These are phyloP conservation scores for Tetrapisispora fleetii DNA, from an alignment of 805 yeast genomes.

Conservation along the genomic window DNA sequence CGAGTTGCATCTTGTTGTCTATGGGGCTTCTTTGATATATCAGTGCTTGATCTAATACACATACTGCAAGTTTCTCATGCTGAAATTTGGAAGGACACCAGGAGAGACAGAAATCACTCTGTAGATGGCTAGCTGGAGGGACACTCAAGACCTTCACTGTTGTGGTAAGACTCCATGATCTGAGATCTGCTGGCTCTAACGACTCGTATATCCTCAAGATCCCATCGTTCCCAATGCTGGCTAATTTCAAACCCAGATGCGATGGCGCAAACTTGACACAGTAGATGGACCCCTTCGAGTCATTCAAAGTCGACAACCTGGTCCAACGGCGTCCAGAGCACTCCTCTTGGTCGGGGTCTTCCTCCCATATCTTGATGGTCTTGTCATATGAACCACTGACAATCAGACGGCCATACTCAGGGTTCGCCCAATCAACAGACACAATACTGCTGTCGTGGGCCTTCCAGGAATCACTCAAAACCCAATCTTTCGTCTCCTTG, in stretches of 20 bases:
- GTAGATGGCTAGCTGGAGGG: constrained; percentile 73
- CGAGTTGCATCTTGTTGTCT: constrained; percentile 37
- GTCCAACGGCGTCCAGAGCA: constrained; percentile 82
- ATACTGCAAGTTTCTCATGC: constrained; percentile 69
- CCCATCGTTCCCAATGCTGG: constrained; percentile 86
- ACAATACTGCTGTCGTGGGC: constrained; percentile 90
- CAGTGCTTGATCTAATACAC: constrained; percentile 80
- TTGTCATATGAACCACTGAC: constrained; percentile 88
- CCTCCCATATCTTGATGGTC: constrained; percentile 86
- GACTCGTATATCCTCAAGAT: constrained; percentile 77
- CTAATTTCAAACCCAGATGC: constrained; percentile 70
- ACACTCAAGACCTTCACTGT: constrained; percentile 58
- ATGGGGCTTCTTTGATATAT: constrained; percentile 43
- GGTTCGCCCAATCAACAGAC: constrained; percentile 84
- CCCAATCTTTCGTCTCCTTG: constrained; percentile 63
- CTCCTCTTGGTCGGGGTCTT: constrained; percentile 63
- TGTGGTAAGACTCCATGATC: constrained; percentile 68
- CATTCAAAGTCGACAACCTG: constrained; percentile 65
- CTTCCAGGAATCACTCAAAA: constrained; percentile 79
- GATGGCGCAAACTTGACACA: constrained; percentile 85
- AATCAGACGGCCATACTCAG: constrained; percentile 79
- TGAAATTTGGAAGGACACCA: constrained; percentile 89
- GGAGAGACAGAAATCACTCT: constrained; percentile 72
- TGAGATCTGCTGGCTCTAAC: constrained; percentile 77
- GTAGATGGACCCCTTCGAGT: constrained; percentile 80